Evolutionary conservation across 2,329 filamentous ascomycete genomes (phyloP), one percentile per base, ranked within the genome.

Genomic region (Diaporthe caulivora): DNA sequence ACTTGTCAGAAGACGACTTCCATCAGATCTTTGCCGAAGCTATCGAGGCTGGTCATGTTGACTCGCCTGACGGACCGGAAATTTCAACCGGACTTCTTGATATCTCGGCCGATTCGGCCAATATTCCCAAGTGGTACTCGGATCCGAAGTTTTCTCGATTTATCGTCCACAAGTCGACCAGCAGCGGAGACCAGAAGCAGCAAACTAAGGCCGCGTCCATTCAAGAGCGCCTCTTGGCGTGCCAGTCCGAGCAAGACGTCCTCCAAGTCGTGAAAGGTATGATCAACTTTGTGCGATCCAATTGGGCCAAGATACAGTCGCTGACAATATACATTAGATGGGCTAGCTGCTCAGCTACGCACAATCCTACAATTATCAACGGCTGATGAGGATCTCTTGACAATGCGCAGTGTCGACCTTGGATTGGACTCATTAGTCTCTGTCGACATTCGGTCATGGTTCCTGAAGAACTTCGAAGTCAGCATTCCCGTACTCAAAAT

Each of bases 401-500:
- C 29, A n/a, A 73, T 76, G 73, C 70, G 57, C 40, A 53, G 29
- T 8, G 75, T 73, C 21, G 75, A 77, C 21, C 71, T 77, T 11
- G 78, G 78, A 29, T 49, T 75, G 24, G 76, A 78, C 64, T 75
- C 76, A 0, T 65, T 79, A 6, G 68, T 79, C 18, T 75, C 78
- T 9, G 76, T 78, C 34, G 73, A 75, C 82, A 84, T 83, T 8
- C 82, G 86, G 2, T 79, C 82, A 10, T 88, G 86, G 86, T 86
- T 87, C 74, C 55, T 83, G 31, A 85, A 85, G 72, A 78, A 84
- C 47, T 51, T 87, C 0, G 73, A 81, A 0, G 77, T 83, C 2
- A 82, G 86, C 67, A 79, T 87, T 1, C 82, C 85, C 0, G 82
- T 87, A 0, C 76, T 87, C 7, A 84, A 84, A 72, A 79, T 88